Conservation (phyloP, 352 stramenopile genomes). For the Phytophthora sp. region DNA sequence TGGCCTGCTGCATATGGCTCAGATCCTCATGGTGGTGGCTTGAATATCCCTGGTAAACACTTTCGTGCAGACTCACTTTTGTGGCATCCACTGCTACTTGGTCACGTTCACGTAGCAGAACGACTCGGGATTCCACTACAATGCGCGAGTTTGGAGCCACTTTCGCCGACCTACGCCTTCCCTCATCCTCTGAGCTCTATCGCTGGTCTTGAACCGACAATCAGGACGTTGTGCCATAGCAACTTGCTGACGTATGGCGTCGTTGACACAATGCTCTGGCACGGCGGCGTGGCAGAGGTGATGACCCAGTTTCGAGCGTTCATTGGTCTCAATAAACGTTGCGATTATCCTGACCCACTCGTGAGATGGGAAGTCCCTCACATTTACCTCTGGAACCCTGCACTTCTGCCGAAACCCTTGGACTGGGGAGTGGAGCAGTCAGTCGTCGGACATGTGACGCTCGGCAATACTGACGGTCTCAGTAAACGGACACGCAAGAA, state of each 20-base stretch:
- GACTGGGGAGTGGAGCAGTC: constrained; percentile 52
- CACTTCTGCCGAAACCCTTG: constrained; percentile 42
- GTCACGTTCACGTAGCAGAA: constrained; percentile 54
- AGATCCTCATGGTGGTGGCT: constrained; percentile 41
- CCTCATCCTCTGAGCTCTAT: constrained; percentile 48
- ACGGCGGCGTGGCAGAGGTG: constrained; percentile 39
- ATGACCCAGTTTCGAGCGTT: constrained; percentile 52
- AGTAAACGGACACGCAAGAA: constrained; percentile 20
- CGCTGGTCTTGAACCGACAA: constrained; percentile 16
- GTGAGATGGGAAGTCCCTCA: constrained; percentile 51
- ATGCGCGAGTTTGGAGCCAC: constrained; percentile 45
- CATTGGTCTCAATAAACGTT: constrained; percentile 42
- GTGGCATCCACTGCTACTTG: constrained; percentile 50
- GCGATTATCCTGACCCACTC: constrained; percentile 30
- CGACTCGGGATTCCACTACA: constrained; percentile 57
- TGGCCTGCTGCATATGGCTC: constrained; percentile 48
- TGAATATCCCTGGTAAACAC: constrained; percentile 32
- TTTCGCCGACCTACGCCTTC: constrained; percentile 50
- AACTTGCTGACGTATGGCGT: constrained; percentile 47
- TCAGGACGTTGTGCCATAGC: constrained; percentile 41
- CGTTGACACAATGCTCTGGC: constrained; percentile 35
- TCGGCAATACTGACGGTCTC: constrained; percentile 19
- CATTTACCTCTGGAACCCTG: constrained; percentile 56
- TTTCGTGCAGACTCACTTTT: constrained; percentile 57
- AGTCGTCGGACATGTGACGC: constrained; percentile 46